phyloP scores from a whole-genome alignment of 164 flowering plant genomes.

The Aristolochia contorta region DNA sequence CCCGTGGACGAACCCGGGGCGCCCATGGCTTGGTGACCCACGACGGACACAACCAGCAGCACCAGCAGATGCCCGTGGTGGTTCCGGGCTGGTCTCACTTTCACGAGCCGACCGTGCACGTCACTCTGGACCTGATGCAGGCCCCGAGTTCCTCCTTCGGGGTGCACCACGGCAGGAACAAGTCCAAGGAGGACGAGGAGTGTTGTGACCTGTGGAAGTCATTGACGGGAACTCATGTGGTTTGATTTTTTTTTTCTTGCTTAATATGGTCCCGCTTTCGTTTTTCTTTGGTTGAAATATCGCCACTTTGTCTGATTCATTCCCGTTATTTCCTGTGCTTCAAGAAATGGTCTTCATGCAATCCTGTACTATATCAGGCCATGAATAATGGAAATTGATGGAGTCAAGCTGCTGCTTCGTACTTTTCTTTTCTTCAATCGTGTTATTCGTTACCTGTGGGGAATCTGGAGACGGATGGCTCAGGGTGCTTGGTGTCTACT shows the following conservation, averaged over 20 bases:
- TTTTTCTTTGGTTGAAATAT: too few species aligned
- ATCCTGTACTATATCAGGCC: too few species aligned
- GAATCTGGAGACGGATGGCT: too few species aligned
- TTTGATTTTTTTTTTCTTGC: constrained; percentile 9
- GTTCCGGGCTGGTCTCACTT: constrained; percentile 20
- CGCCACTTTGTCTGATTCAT: too few species aligned
- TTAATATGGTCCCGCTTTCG: too few species aligned
- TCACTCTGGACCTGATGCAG: constrained; percentile 60
- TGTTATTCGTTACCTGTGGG: too few species aligned
- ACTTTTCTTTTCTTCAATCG: too few species aligned
- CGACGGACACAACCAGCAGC: constrained; percentile 8
- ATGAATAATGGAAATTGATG: too few species aligned
- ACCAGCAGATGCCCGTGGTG: constrained; percentile 18
- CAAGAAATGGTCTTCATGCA: too few species aligned
- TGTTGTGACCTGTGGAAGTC: constrained; percentile 49
- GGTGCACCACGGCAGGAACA: constrained; percentile 23
- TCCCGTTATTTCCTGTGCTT: too few species aligned
- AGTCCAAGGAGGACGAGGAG: constrained; percentile 37
- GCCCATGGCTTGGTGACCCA: constrained; percentile 5
- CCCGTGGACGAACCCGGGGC: constrained; percentile 11
- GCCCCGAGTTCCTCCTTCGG: constrained; percentile 34
- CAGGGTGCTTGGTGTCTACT: too few species aligned
- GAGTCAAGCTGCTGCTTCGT: too few species aligned
- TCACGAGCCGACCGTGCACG: constrained; percentile 20
- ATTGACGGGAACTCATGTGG: constrained; percentile 34